Base-by-base conservation (phyloP, 2,329 filamentous ascomycete genomes). In the Botryosphaeria dothidea region DNA sequence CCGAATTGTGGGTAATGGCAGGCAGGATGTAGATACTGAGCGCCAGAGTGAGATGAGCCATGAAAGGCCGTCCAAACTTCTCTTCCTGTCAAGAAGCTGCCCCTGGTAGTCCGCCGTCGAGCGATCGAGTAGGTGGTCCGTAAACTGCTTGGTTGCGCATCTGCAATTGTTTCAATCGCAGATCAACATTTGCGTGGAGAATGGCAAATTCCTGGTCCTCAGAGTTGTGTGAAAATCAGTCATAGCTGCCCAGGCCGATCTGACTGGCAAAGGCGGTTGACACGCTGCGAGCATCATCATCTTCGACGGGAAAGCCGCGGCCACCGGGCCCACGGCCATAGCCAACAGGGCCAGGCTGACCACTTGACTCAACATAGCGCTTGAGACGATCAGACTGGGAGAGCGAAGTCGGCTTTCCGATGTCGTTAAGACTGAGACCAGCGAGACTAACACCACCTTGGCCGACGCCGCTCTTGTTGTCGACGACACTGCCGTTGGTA, bases 261-360 rank as follows among this genome's bases (percentile, higher is more conserved):
- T 98, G 95, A 81, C 93, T 97, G 67, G 94, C 93, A 81, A 98
- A 99, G 56, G 93, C 93, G 61, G 95, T 98, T 74, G 92, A 97
- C 73, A 98, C 88, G 79, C 94, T 98, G 80, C 95, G 92, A 73
- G 95, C 92, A 75, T 98, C 95, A 70, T 99, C 95, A 70, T 99
- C 95, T 67, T 90, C 83, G 46, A 81, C 78, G 25, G 80, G 78
- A 46, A 79, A 77, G 67, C 82, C 79, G 60, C 84, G 80, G 66
- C 72, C 72, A 52, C 54, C 66, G 31, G 48, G 7, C 27, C 74
- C 76, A 81, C 80, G 73, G n/a, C 72, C 74, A 60, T 74, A 78
- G n/a, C 75, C 74, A 63, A 69, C 70, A 17, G 73, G 68, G 15
- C 70, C 68, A 34, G 73, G 73, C 57, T 91, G 90, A 9, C 90